These are phyloP conservation scores for Suillus ampliporus DNA, from an alignment of 768 basidiomycete genomes.

Conservation along the genomic window DNA sequence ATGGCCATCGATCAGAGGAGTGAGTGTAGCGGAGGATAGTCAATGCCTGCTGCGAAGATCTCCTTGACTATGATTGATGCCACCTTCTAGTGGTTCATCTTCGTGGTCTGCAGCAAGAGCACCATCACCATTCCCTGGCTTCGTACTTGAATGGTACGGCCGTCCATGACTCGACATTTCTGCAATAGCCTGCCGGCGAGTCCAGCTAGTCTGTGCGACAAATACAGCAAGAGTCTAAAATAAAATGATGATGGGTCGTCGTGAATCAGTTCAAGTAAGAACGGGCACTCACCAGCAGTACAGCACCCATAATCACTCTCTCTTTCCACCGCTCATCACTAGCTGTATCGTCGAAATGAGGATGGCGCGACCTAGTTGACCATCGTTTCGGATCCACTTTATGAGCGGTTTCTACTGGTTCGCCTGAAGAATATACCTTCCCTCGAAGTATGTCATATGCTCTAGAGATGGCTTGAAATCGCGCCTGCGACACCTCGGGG, in stretches of 20 bases:
- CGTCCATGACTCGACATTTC: slow-evolving; percentile 1
- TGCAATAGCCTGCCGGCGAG: slow-evolving; percentile 38
- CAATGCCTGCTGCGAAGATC: background rate
- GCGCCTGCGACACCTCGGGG: slow-evolving; percentile 58
- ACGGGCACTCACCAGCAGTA: slow-evolving; percentile 49
- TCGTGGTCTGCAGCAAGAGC: background rate
- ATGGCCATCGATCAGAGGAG: background rate
- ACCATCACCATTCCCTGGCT: background rate
- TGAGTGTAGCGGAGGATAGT: background rate
- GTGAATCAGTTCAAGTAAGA: slow-evolving; percentile 1
- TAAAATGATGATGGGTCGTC: background rate
- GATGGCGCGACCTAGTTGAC: slow-evolving; percentile 42
- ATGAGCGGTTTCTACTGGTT: slow-evolving; percentile 17
- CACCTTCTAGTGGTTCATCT: background rate
- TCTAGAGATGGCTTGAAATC: slow-evolving; percentile 69
- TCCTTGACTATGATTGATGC: background rate
- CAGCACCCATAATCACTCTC: slow-evolving; percentile 58
- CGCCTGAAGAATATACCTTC: slow-evolving; percentile 38
- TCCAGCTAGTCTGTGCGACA: slow-evolving; percentile 38
- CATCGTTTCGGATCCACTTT: slow-evolving; percentile 48
- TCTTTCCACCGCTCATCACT: slow-evolving; percentile 74
- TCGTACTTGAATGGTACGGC: background rate
- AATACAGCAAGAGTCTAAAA: slow-evolving; percentile 41
- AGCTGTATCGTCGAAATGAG: slow-evolving; percentile 50
- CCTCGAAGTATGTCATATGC: slow-evolving; percentile 72